Evolutionary conservation across 257 asterid species (phyloP).

Genomic region (Plantago elongata): DNA sequence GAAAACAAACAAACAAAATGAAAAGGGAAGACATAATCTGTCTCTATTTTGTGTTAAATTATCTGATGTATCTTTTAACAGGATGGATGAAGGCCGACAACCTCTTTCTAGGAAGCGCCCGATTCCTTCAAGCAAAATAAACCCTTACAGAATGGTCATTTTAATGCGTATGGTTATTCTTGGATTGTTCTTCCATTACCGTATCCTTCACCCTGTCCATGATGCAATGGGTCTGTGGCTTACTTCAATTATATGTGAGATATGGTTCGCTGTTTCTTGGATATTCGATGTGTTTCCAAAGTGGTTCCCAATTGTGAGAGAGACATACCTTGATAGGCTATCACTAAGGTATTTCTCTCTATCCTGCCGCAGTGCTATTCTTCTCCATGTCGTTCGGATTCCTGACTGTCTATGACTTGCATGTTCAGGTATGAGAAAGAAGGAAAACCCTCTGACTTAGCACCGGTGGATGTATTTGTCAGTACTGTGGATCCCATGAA

Average conservation of each 20-base stretch:
- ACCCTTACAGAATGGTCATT: conserved; percentile 82
- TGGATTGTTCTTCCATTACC: conserved; percentile 82
- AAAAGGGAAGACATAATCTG: no score
- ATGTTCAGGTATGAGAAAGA: conserved; percentile 52
- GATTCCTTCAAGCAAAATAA: conserved; percentile 83
- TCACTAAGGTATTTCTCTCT: conserved; percentile 55
- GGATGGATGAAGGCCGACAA: conserved; percentile 98
- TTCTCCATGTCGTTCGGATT: not conserved
- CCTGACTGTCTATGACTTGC: conserved; percentile 15
- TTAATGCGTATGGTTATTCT: conserved; percentile 67
- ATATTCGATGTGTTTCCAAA: conserved; percentile 89
- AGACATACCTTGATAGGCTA: conserved; percentile 84
- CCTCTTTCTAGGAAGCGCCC: conserved; percentile 90
- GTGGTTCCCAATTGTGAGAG: conserved; percentile 83
- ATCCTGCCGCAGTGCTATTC: not conserved
- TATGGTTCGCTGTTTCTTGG: conserved; percentile 97
- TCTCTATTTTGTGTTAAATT: conserved; percentile 3
- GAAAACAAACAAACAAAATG: not conserved
- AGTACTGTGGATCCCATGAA: conserved; percentile 88
- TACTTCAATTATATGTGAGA: conserved; percentile 86
- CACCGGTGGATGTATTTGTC: conserved; percentile 56
- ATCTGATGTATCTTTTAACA: conserved; percentile 20
- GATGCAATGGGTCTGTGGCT: conserved; percentile 95
- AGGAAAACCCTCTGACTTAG: conserved; percentile 60
- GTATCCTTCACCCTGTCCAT: conserved; percentile 79